Percentiles rank a stretch among this genome's conserved stretches.
Evolutionary conservation across 2,329 filamentous ascomycete genomes (phyloP).

Genomic region (Fonsecaea erecta): DNA sequence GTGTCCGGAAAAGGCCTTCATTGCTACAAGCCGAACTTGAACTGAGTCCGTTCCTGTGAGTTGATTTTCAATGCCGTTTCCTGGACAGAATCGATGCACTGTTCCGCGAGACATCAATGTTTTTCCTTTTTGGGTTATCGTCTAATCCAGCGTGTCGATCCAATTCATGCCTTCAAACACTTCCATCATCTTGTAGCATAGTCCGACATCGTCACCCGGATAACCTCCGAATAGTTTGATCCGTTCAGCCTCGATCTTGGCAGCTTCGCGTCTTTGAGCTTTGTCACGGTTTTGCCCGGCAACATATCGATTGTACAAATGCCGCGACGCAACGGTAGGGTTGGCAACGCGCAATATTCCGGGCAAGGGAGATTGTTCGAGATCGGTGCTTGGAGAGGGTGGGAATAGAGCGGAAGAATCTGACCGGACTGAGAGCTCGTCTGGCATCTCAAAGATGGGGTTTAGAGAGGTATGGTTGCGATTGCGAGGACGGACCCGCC

Average conservation of each 20-base stretch:
- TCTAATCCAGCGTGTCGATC: conserved; percentile 43
- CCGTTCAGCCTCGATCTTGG: conserved; percentile 46
- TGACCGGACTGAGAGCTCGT: conserved; percentile 31
- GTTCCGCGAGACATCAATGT: neutral
- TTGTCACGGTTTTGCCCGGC: conserved; percentile 48
- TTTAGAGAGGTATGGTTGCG: conserved; percentile 41
- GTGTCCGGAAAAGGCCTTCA: conserved; percentile 27
- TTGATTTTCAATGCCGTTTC: conserved; percentile 15
- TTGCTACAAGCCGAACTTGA: conserved; percentile 33
- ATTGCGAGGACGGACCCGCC: conserved; percentile 50
- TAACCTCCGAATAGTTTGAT: conserved; percentile 44
- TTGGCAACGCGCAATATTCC: conserved; percentile 37
- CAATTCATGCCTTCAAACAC: conserved; percentile 56
- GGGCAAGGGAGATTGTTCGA: conserved; percentile 34
- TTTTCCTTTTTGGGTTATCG: neutral
- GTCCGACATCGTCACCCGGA: conserved; percentile 38
- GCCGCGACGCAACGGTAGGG: conserved; percentile 40
- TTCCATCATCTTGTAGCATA: conserved; percentile 57
- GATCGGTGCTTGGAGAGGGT: neutral
- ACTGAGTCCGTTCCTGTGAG: conserved; percentile 25
- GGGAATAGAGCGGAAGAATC: conserved; percentile 24
- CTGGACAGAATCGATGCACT: neutral
- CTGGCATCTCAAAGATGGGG: conserved; percentile 34
- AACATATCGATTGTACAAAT: conserved; percentile 50
- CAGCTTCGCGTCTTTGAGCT: conserved; percentile 40